Conservation (phyloP, 2,329 filamentous ascomycete genomes). For the Phyllosticta citribraziliensis region DNA sequence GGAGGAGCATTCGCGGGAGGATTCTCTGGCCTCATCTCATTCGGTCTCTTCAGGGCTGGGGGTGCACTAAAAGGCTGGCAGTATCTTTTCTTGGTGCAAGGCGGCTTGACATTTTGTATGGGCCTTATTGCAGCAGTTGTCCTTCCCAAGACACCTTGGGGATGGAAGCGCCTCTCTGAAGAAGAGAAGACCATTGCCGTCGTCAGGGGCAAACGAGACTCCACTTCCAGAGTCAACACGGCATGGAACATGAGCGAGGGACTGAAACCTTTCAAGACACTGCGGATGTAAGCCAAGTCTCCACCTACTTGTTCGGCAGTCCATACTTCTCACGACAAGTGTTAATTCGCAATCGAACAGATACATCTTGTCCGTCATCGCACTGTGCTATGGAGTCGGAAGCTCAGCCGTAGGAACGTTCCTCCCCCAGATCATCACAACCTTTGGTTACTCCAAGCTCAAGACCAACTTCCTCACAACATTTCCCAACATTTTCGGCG, state of each 20-base stretch:
- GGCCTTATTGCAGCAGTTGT: slow-evolving; percentile 31
- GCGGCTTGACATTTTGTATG: slow-evolving; percentile 29
- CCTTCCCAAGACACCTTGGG: slow-evolving; percentile 29
- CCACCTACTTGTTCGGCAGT: too few relatives aligned
- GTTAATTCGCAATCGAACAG: not conserved
- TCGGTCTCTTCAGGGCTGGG: slow-evolving; percentile 32
- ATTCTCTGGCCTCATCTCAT: slow-evolving; percentile 14
- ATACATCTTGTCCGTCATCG: slow-evolving; percentile 3
- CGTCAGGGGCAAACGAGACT: slow-evolving; percentile 1
- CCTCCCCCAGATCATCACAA: slow-evolving; percentile 9
- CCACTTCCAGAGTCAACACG: not conserved
- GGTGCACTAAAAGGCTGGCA: slow-evolving; percentile 31
- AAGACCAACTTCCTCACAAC: slow-evolving; percentile 9
- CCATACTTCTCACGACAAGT: too few relatives aligned
- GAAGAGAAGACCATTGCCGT: slow-evolving; percentile 18
- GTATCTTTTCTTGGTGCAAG: slow-evolving; percentile 39
- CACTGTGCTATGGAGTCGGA: slow-evolving; percentile 6
- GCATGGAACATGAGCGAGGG: slow-evolving; percentile 3
- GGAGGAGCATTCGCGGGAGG: slow-evolving; percentile 2
- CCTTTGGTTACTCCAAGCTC: slow-evolving; percentile 1
- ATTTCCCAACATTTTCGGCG: slow-evolving; percentile 10
- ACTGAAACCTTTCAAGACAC: slow-evolving; percentile 2
- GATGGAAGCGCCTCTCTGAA: slow-evolving; percentile 30
- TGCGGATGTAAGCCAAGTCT: not conserved
- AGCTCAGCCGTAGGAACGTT: slow-evolving; percentile 7